These are phyloP conservation scores for Williopsis jadinii DNA, from an alignment of 1,139 yeast genomes.

Conservation along the genomic window DNA sequence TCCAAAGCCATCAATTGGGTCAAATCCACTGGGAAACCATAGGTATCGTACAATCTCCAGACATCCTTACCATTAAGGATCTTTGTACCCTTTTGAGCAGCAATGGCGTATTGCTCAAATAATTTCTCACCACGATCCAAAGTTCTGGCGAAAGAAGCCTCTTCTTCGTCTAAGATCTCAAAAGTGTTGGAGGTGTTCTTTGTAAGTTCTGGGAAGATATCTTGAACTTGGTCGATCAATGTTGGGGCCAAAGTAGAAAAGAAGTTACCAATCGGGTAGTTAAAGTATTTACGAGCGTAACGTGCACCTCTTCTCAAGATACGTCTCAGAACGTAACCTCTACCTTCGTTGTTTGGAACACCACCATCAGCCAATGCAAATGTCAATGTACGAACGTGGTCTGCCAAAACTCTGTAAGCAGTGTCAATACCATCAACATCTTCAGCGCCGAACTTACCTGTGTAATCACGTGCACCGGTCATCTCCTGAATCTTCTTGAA, in stretches of 20 bases:
- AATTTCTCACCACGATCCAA: constrained; percentile 96
- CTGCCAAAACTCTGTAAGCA: constrained; percentile 96
- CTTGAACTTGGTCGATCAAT: constrained; percentile 79
- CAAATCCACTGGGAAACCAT: constrained; percentile 98
- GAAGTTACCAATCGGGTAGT: constrained; percentile 90
- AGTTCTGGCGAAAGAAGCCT: constrained; percentile 88
- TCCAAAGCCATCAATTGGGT: constrained; percentile 99
- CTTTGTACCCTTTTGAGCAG: constrained; percentile 70
- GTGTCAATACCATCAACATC: constrained; percentile 94
- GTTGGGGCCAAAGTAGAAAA: constrained; percentile 91
- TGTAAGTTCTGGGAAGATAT: constrained; percentile 84
- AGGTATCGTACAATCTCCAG: constrained; percentile 98
- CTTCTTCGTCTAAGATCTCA: constrained; percentile 94
- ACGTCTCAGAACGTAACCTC: constrained; percentile 96
- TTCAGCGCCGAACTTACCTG: constrained; percentile 88
- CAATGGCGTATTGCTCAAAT: constrained; percentile 85
- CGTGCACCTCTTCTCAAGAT: constrained; percentile 97
- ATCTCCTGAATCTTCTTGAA: constrained; percentile 82
- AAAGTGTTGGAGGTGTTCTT: constrained; percentile 68
- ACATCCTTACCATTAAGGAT: constrained; percentile 88
- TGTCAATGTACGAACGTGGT: constrained; percentile 93
- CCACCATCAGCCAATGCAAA: constrained; percentile 98
- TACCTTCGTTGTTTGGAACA: constrained; percentile 97
- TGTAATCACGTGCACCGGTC: constrained; percentile 85
- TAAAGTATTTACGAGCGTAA: constrained; percentile 92